These are phyloP conservation scores for Chalara sp. DNA, from an alignment of 2,329 filamentous ascomycete genomes.

Conservation along the genomic window DNA sequence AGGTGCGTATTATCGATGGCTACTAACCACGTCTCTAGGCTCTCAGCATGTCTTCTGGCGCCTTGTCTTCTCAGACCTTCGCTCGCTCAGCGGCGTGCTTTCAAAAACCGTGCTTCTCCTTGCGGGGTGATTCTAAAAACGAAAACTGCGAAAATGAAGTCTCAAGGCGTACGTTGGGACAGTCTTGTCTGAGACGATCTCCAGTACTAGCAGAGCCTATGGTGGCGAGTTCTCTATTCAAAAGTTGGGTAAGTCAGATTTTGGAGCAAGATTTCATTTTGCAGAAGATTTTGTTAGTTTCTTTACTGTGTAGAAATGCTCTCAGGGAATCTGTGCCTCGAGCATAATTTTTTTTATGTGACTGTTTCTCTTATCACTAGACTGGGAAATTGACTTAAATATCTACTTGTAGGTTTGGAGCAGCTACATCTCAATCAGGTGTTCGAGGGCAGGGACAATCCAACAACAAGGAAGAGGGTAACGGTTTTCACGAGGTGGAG, in stretches of 20 bases:
- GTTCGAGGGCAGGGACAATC: conserved; percentile 7
- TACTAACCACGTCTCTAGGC: conserved; percentile 18
- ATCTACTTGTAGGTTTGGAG: conserved; percentile 34
- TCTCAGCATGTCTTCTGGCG: conserved; percentile 35
- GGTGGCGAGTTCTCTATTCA: conserved; percentile 30
- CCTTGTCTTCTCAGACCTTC: conserved; percentile 29
- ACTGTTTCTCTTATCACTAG: too few species aligned
- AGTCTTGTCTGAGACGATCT: conserved; percentile 29
- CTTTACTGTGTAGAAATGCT: too few species aligned
- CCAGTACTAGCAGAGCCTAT: conserved; percentile 28
- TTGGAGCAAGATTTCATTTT: too few species aligned
- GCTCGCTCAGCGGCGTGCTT: conserved; percentile 32
- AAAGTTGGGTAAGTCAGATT: conserved; percentile 28
- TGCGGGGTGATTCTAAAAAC: conserved; percentile 40
- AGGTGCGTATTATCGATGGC: too few species aligned
- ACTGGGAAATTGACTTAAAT: too few species aligned
- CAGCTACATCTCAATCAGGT: conserved; percentile 34
- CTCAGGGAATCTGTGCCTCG: too few species aligned
- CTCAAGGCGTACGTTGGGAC: conserved; percentile 38
- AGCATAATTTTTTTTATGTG: too few species aligned
- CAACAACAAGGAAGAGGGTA: conserved; percentile 13
- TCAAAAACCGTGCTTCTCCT: conserved; percentile 43
- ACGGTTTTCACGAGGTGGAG: conserved; percentile 20
- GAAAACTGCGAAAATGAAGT: conserved; percentile 35
- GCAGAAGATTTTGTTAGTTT: too few species aligned